phyloP scores from a whole-genome alignment of 1,284 basidiomycete species.

The Sanguinoderma infundibulare region DNA sequence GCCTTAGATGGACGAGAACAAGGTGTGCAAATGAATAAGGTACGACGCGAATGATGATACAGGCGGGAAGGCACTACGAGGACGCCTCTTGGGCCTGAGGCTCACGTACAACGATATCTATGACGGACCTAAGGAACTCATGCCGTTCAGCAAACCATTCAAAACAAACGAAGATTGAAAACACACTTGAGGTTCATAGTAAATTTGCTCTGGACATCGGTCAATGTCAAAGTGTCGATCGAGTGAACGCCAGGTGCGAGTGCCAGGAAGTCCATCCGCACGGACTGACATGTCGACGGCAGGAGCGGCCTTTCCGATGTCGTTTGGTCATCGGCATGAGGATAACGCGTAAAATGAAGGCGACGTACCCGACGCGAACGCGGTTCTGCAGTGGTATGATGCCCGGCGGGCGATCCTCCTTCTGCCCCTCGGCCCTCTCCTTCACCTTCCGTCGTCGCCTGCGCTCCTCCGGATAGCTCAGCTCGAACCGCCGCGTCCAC shows the following conservation, averaged over 20 bases:
- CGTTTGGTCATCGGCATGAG: not conserved
- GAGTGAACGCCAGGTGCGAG: conserved; percentile 81
- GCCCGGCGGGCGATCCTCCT: conserved; percentile 52
- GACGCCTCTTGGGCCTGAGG: conserved; percentile 6
- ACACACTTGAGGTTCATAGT: conserved; percentile 74
- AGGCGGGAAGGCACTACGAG: not conserved
- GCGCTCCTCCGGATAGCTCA: conserved; percentile 68
- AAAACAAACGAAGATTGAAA: too few relatives aligned
- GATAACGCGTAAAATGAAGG: not conserved
- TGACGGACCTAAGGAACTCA: conserved; percentile 55
- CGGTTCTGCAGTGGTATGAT: conserved; percentile 82
- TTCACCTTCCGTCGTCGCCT: conserved; percentile 48
- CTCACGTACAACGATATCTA: conserved; percentile 72
- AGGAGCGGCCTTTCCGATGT: conserved; percentile 65
- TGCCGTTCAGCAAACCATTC: not conserved
- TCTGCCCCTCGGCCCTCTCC: conserved; percentile 22
- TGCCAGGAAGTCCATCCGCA: conserved; percentile 87
- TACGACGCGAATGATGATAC: not conserved
- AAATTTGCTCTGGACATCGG: conserved; percentile 74
- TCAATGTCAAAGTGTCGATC: conserved; percentile 74
- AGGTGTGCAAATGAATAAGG: not conserved
- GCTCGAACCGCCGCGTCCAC: conserved; percentile 77
- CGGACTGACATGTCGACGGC: conserved; percentile 82
- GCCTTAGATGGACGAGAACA: not conserved
- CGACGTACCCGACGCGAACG: conserved; percentile 78